A percentile compares a stretch with the other conserved stretches of the same genome.
These are phyloP conservation scores for Gastrolobium villosum DNA, from an alignment of 306 rosid genomes.

Conservation along the genomic window DNA sequence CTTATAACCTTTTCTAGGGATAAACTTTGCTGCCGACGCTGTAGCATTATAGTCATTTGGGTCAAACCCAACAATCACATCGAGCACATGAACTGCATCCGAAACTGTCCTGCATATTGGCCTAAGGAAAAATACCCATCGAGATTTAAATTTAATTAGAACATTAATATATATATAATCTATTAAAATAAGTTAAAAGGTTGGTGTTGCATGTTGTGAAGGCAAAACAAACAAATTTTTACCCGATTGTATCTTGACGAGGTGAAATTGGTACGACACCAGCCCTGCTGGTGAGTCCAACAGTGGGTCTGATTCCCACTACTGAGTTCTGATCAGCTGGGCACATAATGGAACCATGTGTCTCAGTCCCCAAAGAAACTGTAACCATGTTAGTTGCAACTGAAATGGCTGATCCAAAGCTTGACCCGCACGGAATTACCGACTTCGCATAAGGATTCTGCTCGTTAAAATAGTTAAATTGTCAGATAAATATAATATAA, in stretches of 20 bases:
- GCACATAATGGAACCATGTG: constrained; percentile 67
- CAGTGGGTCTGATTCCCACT: constrained; percentile 77
- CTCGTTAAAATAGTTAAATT: not conserved
- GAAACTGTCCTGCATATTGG: constrained; percentile 82
- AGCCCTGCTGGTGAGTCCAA: constrained; percentile 77
- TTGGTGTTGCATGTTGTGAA: not conserved
- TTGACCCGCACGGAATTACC: constrained; percentile 70
- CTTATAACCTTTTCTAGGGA: constrained; percentile 65
- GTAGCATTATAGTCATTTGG: constrained; percentile 69
- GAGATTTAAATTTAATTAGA: not conserved
- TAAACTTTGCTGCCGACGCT: constrained; percentile 55
- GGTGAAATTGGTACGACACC: constrained; percentile 70
- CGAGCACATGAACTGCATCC: constrained; percentile 81
- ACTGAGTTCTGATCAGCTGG: constrained; percentile 74
- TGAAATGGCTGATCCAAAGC: constrained; percentile 71
- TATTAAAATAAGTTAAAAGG: not conserved
- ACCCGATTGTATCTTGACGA: constrained; percentile 78
- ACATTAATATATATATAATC: not conserved
- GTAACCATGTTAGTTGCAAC: constrained; percentile 76
- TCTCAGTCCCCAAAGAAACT: constrained; percentile 75
- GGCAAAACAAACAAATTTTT: not conserved
- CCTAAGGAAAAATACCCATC: constrained; percentile 47
- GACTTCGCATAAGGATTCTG: constrained; percentile 72
- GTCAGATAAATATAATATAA: too few species aligned
- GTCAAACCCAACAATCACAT: constrained; percentile 74